Percentiles rank a stretch among this genome's conserved stretches.
These are phyloP conservation scores for Flaveria sonorensis DNA, from an alignment of 129 eudicot species.

Conservation along the genomic window DNA sequence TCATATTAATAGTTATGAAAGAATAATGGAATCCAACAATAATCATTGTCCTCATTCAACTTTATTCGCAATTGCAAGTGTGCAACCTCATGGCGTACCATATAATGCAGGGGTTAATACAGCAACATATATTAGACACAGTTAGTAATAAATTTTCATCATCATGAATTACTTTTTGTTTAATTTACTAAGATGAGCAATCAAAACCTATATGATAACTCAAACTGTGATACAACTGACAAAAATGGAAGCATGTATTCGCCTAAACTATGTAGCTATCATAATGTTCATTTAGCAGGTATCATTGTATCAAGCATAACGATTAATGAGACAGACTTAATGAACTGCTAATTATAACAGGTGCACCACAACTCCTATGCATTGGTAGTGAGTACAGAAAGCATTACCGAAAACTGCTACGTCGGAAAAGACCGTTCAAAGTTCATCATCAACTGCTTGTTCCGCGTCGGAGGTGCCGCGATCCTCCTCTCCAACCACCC, in stretches of 20 bases:
- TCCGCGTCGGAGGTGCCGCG: conserved; percentile 62
- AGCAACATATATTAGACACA: too few species aligned
- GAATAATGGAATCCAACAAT: neutral
- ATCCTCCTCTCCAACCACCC: conserved; percentile 51
- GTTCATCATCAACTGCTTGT: conserved; percentile 33
- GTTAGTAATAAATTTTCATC: neutral
- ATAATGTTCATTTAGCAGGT: conserved; percentile 6
- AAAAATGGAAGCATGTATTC: too few species aligned
- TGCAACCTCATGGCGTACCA: neutral
- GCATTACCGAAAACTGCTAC: conserved; percentile 42
- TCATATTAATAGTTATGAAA: conserved; percentile 1
- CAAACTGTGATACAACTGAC: conserved; percentile 4
- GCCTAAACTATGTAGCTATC: neutral
- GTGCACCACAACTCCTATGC: conserved; percentile 53
- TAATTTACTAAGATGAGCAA: neutral
- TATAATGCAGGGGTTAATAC: too few species aligned
- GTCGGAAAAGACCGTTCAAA: conserved; percentile 49
- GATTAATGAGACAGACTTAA: neutral
- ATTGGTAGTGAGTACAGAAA: conserved; percentile 59
- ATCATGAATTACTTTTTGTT: neutral
- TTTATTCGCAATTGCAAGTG: neutral
- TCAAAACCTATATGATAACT: neutral
- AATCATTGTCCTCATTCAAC: neutral
- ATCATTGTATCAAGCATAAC: neutral
- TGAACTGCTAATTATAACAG: conserved; percentile 29